Percentiles rank a stretch among this genome's conserved stretches.
Conservation (phyloP, 768 basidiomycete species). For the Heimioporus sp. region DNA sequence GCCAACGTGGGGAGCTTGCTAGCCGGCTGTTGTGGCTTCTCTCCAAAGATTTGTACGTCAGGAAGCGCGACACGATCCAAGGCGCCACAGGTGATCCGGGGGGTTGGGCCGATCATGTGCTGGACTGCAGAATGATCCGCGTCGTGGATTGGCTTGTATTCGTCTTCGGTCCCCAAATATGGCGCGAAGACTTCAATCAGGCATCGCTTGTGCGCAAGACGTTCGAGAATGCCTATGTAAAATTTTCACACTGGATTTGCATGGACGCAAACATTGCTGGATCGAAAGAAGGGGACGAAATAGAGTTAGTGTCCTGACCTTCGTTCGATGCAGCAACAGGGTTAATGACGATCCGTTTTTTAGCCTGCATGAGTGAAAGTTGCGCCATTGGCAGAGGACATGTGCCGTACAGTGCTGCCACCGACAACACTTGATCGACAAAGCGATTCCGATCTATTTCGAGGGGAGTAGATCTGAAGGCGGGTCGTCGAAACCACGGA, state of each 20-base stretch:
- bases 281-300: neutral
- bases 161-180: neutral
- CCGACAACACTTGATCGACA: slow-evolving; percentile 8
- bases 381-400: slow-evolving; percentile 10
- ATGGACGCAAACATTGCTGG: neutral
- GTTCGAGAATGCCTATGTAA: neutral
- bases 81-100: neutral
- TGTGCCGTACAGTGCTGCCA: slow-evolving; percentile 10
- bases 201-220: neutral
- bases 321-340: neutral
- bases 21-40: slow-evolving; percentile 1
- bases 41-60: neutral
- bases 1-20: neutral
- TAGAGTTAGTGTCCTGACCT: neutral
- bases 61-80: neutral
- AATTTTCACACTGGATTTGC: neutral
- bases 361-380: slow-evolving; percentile 2
- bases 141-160: slow-evolving; percentile 1
- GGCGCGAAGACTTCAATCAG: neutral
- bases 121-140: slow-evolving; percentile 4
- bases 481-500: no score
- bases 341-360: neutral
- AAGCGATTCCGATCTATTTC: slow-evolving; percentile 14
- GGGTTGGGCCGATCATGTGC: neutral
- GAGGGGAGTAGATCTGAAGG: neutral